Conservation (phyloP, 257 asterid species). For the Solanum peruvianum region DNA sequence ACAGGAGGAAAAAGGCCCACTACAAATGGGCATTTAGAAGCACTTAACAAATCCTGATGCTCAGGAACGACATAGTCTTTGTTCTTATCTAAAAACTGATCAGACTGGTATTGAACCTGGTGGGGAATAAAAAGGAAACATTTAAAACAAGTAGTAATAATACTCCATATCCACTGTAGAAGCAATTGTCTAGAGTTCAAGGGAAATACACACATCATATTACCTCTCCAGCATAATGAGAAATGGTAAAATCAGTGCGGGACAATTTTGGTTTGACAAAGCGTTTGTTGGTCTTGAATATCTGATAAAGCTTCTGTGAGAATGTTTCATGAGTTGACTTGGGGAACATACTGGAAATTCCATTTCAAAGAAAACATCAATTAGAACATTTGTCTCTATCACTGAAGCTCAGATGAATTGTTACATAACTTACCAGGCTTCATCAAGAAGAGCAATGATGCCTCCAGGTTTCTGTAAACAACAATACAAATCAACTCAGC, state of each 20-base stretch:
- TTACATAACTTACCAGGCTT: conserved; percentile 57
- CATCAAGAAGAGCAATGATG: conserved; percentile 91
- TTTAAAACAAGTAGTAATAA: background rate
- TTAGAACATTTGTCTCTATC: background rate
- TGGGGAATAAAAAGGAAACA: conserved; percentile 3
- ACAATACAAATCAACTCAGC: background rate
- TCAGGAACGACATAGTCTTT: conserved; percentile 96
- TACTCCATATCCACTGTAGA: background rate
- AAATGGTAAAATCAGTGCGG: conserved; percentile 80
- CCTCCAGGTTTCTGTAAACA: conserved; percentile 97
- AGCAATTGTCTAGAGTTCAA: background rate
- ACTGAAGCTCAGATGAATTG: background rate
- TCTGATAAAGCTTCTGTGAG: conserved; percentile 92
- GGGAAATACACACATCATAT: conserved; percentile 8
- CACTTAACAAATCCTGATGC: conserved; percentile 76
- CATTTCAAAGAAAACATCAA: conserved; percentile 4
- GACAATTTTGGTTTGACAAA: conserved; percentile 92
- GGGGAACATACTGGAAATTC: conserved; percentile 86
- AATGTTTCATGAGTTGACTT: conserved; percentile 96
- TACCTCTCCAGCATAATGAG: conserved; percentile 99
- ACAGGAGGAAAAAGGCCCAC: conserved; percentile 81
- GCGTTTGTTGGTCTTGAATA: conserved; percentile 75
- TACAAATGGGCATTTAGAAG: conserved; percentile 82
- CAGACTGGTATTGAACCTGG: conserved; percentile 91
- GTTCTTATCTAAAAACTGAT: conserved; percentile 91